Conservation (phyloP, 2,329 filamentous ascomycete genomes). For the Nectriaceae sp. region DNA sequence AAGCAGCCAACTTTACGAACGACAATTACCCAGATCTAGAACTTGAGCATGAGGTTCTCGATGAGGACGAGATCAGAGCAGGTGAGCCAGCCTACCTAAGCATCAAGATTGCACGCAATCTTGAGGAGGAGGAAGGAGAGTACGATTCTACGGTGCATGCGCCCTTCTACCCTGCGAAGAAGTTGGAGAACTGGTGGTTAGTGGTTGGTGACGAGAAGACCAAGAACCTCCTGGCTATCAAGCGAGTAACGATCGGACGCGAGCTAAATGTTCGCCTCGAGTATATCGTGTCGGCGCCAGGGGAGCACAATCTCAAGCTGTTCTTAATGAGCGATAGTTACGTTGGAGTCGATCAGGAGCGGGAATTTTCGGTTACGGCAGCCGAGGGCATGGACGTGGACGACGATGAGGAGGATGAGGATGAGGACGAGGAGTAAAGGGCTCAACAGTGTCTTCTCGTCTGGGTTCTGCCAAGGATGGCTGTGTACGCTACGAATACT, state of each 20-base stretch:
- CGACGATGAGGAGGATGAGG: slow-evolving; percentile 79
- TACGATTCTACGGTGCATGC: slow-evolving; percentile 86
- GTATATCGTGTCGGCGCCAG: slow-evolving; percentile 82
- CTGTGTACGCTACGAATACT: slow-evolving; percentile 32
- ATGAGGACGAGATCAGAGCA: slow-evolving; percentile 76
- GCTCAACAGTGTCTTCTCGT: slow-evolving; percentile 14
- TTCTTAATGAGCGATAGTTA: slow-evolving; percentile 98
- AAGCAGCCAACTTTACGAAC: slow-evolving; percentile 95
- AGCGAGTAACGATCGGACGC: slow-evolving; percentile 83
- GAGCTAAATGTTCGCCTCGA: slow-evolving; percentile 80
- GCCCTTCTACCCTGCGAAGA: slow-evolving; percentile 88
- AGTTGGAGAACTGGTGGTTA: slow-evolving; percentile 98
- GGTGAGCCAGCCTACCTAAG: slow-evolving; percentile 81
- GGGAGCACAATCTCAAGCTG: slow-evolving; percentile 84
- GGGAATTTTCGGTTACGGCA: slow-evolving; percentile 80
- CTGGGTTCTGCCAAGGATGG: slow-evolving; percentile 22
- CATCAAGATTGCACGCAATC: slow-evolving; percentile 81
- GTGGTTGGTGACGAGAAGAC: slow-evolving; percentile 92
- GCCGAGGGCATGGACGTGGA: slow-evolving; percentile 96
- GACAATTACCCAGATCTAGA: slow-evolving; percentile 95
- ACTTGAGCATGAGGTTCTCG: slow-evolving; percentile 83
- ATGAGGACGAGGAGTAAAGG: slow-evolving; percentile 45
- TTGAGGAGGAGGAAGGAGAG: slow-evolving; percentile 64
- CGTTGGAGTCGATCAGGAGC: slow-evolving; percentile 94
- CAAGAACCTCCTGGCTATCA: slow-evolving; percentile 87